Conservation (phyloP, 371 early-diverging fungal genomes). For the Coemansia sp. region DNA sequence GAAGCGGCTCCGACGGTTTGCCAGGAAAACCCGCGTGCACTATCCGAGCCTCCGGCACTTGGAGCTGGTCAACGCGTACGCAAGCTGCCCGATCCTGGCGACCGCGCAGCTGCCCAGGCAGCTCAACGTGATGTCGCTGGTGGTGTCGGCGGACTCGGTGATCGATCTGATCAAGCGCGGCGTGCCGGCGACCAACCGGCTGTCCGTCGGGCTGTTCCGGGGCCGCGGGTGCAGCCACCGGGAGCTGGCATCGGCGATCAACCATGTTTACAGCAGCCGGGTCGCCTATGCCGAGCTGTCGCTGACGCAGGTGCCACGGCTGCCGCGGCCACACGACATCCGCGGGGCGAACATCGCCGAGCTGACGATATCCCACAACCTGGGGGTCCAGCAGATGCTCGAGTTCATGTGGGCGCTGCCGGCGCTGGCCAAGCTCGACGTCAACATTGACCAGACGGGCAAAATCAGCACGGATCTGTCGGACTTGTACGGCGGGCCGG, state of each 20-base stretch:
- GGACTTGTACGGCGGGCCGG: too few species aligned
- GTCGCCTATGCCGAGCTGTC: background rate
- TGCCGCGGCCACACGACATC: background rate
- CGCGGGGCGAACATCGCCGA: background rate
- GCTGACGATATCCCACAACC: background rate
- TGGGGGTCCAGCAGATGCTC: background rate
- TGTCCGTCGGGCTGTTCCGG: background rate
- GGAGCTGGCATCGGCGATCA: background rate
- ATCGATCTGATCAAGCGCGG: background rate
- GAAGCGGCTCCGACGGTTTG: background rate
- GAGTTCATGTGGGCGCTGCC: background rate
- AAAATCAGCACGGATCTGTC: background rate
- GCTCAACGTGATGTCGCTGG: background rate
- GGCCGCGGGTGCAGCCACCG: too few species aligned
- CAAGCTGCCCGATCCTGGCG: background rate
- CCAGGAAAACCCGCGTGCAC: background rate
- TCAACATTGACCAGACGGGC: background rate
- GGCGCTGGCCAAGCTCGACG: background rate
- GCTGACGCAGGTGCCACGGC: background rate
- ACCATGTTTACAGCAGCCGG: background rate
- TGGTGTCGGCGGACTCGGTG: background rate
- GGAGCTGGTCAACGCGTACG: background rate
- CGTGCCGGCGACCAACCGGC: background rate
- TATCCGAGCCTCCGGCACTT: background rate
- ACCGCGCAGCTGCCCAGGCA: background rate